Conservation (phyloP, 2,329 filamentous ascomycete species). For the Trichophyton verrucosum region DNA sequence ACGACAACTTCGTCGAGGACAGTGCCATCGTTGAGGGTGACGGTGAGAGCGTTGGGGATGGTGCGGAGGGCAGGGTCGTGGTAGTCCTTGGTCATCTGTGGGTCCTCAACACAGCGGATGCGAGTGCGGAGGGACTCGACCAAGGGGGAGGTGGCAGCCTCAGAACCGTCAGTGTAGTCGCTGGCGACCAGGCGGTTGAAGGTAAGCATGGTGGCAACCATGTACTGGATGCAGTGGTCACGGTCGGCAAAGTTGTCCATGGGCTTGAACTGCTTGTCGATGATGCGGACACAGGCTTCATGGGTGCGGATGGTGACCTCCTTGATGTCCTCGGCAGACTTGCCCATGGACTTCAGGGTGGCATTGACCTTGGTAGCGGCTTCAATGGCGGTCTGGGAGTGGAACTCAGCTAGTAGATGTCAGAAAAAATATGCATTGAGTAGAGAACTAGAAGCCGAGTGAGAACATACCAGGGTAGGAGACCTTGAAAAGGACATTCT, state of each 20-base stretch:
- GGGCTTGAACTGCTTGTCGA: conserved; percentile 99
- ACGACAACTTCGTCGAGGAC: conserved; percentile 81
- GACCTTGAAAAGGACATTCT: conserved; percentile 99
- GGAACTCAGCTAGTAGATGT: conserved; percentile 62
- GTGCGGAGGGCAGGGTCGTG: conserved; percentile 86
- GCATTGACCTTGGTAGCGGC: conserved; percentile 79
- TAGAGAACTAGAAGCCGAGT: background rate
- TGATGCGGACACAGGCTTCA: conserved; percentile 96
- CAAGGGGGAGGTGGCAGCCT: conserved; percentile 79
- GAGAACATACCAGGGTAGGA: conserved; percentile 69
- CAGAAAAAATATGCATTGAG: background rate
- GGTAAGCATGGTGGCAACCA: conserved; percentile 90
- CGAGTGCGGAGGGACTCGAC: conserved; percentile 85
- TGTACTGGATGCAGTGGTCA: conserved; percentile 99
- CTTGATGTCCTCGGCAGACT: conserved; percentile 89
- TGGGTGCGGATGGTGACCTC: conserved; percentile 87
- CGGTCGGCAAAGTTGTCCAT: conserved; percentile 99
- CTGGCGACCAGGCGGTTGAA: conserved; percentile 86
- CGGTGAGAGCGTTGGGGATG: conserved; percentile 93
- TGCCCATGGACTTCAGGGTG: conserved; percentile 70
- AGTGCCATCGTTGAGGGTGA: conserved; percentile 88
- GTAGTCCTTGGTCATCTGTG: conserved; percentile 88
- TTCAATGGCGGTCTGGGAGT: conserved; percentile 96
- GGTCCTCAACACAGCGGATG: conserved; percentile 94
- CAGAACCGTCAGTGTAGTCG: conserved; percentile 85